These are phyloP conservation scores for Heracleum sosnowskyi DNA, from an alignment of 129 eudicot genomes.

Conservation along the genomic window DNA sequence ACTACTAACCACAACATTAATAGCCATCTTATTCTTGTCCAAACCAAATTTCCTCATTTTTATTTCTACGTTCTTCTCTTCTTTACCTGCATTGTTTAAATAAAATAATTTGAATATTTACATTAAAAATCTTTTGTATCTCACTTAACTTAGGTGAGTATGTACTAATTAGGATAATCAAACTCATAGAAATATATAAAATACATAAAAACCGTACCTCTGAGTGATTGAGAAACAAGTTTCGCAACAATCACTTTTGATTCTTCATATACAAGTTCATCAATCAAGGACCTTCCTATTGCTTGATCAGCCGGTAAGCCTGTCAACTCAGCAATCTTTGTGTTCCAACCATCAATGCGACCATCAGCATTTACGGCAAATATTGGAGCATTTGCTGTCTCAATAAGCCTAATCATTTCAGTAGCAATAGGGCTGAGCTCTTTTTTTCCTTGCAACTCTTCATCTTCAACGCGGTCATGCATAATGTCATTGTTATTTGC, in stretches of 20 bases:
- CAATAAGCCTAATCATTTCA: constrained; percentile 91
- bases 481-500: constrained; percentile 53
- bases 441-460: constrained; percentile 64
- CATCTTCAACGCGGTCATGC: constrained; percentile 39
- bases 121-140: too few species aligned
- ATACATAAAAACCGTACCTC: constrained; percentile 40
- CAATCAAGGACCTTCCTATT: constrained; percentile 80
- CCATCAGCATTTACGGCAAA: constrained; percentile 88
- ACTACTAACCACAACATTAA: constrained; percentile 83
- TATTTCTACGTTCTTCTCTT: constrained; percentile 84
- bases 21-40: constrained; percentile 43
- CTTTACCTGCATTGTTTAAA: constrained; percentile 57
- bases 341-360: constrained; percentile 88
- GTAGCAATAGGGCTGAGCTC: constrained; percentile 80
- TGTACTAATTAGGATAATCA: too few species aligned
- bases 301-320: constrained; percentile 86
- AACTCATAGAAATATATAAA: not conserved
- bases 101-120: too few species aligned
- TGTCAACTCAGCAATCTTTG: constrained; percentile 79
- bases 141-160: too few species aligned
- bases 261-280: constrained; percentile 66
- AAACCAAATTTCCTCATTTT: constrained; percentile 59
- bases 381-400: constrained; percentile 98
- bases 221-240: constrained; percentile 69
- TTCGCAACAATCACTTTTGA: constrained; percentile 58